Base-by-base conservation (phyloP, 768 basidiomycete species). In the Tricholoma bakamatsutake region DNA sequence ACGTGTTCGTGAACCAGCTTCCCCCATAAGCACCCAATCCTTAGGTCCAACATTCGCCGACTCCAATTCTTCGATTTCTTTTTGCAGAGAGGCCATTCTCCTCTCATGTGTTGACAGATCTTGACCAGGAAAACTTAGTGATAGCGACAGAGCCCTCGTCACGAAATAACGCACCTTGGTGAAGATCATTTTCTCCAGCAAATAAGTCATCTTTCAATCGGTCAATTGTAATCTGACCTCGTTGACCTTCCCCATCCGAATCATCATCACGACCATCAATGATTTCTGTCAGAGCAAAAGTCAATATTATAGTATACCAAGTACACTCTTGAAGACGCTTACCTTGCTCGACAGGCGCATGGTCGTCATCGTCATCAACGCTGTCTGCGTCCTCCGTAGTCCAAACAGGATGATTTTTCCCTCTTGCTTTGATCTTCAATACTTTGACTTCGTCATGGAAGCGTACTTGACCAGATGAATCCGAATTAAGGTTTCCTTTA, bases 11-110 rank as follows among this genome's bases (percentile, higher is more conserved):
- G 93, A 82, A 18, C 81, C 82, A 31, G 93, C 91, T 71, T 98
- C 96, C 48, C 97, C 95, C 76, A 90, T 82, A 28, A 97, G 78
- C 5, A 86, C 85, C 97, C 97, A 99, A 57, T 92, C 86, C 71
- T 98, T 98, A 50, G 83, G 78, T 1, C 83, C 85, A 51, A 96
- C 82, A 68, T 96, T 98, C 69, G 93, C 87, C 1, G 82, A 75
- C 67, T 98, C 97, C 34, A 98, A 76, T 17, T 81, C 71, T 7
- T 83, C 70, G 50, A 99, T 98, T 69, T 98, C 87, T 57, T 87
- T 79, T 28, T 78, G 80, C 15, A 98, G 73, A 1, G 80, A 80
- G 4, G 82, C 75, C 72, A 88, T 79, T n/a, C 90, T 84, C 62
- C 80, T 85, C 71, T 96, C 87, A 65, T 95, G 82, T 0, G 85